Evolutionary conservation across 2,329 filamentous ascomycete genomes (phyloP).

Genomic region (Microdochium nivale): DNA sequence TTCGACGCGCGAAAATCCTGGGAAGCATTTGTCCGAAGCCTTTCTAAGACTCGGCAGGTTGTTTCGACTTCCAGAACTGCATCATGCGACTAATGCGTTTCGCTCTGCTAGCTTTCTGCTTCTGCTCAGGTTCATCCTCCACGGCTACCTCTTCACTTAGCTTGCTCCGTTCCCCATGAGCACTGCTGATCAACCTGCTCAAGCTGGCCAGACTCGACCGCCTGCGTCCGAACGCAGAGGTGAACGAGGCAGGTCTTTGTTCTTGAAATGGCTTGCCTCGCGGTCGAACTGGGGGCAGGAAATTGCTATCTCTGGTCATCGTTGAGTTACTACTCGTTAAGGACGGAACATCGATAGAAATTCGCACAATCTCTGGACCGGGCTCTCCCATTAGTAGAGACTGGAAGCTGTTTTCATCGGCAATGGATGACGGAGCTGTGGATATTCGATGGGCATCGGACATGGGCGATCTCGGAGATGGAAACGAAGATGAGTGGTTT

Average conservation of each 20-base stretch:
- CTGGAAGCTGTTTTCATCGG: slow-evolving; percentile 62
- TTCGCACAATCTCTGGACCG: slow-evolving; percentile 57
- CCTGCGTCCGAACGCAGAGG: slow-evolving; percentile 57
- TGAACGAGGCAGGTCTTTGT: slow-evolving; percentile 54
- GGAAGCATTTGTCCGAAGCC: not conserved
- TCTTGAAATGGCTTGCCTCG: slow-evolving; percentile 37
- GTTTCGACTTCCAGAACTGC: slow-evolving; percentile 67
- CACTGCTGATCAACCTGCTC: slow-evolving; percentile 66
- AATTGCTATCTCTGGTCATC: slow-evolving; percentile 60
- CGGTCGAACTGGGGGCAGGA: slow-evolving; percentile 24
- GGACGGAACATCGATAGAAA: slow-evolving; percentile 67
- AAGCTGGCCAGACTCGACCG: slow-evolving; percentile 70
- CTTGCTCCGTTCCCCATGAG: slow-evolving; percentile 68
- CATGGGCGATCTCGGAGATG: slow-evolving; percentile 61
- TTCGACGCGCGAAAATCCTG: not conserved
- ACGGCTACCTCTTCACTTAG: slow-evolving; percentile 58
- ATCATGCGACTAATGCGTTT: slow-evolving; percentile 67
- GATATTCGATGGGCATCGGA: slow-evolving; percentile 65
- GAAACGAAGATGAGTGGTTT: slow-evolving; percentile 55
- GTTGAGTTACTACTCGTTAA: slow-evolving; percentile 69
- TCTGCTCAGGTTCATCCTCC: slow-evolving; percentile 48
- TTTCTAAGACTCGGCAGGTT: slow-evolving; percentile 10
- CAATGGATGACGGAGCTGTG: slow-evolving; percentile 65
- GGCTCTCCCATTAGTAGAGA: slow-evolving; percentile 67
- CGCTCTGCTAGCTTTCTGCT: slow-evolving; percentile 52